Percentiles rank a stretch among this genome's conserved stretches.
Conservation (phyloP, 306 rosid genomes). For the Vigna nakashimae region DNA sequence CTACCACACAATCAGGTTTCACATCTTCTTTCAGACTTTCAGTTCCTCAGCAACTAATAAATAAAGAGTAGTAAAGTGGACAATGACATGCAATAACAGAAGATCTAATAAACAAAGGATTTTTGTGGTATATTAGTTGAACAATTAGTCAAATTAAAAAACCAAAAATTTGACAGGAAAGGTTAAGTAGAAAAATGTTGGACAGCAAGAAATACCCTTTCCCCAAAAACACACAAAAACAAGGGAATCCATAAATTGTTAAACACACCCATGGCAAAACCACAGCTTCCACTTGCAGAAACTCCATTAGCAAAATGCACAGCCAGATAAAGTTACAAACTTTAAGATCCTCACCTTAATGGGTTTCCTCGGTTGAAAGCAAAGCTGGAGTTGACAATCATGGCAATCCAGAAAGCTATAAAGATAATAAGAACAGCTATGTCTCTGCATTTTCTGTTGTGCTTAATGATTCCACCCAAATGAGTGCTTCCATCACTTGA, state of each 20-base stretch:
- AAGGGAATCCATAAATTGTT: conserved; percentile 25
- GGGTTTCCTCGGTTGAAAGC: conserved; percentile 95
- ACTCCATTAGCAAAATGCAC: conserved; percentile 30
- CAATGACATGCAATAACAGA: neutral
- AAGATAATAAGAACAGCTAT: conserved; percentile 72
- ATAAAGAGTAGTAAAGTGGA: conserved; percentile 14
- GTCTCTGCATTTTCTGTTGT: conserved; percentile 89
- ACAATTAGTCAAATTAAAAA: conserved; percentile 16
- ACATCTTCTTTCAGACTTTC: conserved; percentile 21
- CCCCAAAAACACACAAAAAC: neutral
- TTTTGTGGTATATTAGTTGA: neutral
- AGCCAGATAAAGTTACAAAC: conserved; percentile 41
- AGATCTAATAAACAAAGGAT: conserved; percentile 17
- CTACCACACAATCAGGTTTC: conserved; percentile 27
- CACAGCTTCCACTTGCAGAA: conserved; percentile 38
- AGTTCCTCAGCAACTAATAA: conserved; percentile 28
- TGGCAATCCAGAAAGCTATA: conserved; percentile 87
- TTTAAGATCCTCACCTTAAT: conserved; percentile 62
- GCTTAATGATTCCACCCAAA: conserved; percentile 81
- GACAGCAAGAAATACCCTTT: conserved; percentile 21
- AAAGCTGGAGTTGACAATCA: conserved; percentile 99
- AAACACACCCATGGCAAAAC: conserved; percentile 30
- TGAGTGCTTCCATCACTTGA: conserved; percentile 84
- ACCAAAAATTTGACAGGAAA: conserved; percentile 1
- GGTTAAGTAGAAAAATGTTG: conserved; percentile 23